These are phyloP conservation scores for Trypanosoma vivax DNA, from an alignment of 208 protist species.

Conservation along the genomic window DNA sequence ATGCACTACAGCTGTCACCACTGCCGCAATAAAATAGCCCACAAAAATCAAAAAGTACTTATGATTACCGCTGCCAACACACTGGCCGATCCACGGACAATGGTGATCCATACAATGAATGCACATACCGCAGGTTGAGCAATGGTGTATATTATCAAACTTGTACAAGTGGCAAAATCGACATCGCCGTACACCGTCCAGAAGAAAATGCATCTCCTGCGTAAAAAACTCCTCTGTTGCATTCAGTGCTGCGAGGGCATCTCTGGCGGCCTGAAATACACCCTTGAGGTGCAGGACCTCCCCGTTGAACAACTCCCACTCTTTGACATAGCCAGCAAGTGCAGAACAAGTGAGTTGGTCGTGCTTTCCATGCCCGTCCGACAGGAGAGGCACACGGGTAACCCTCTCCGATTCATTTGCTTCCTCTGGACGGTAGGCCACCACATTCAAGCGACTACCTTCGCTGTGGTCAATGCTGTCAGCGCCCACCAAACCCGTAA, in stretches of 20 bases:
- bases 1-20: neutral
- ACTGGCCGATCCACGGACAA: conserved; percentile 72
- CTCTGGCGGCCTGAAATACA: too few relatives aligned
- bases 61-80: conserved; percentile 70
- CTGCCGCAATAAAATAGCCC: conserved; percentile 14
- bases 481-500: too few relatives aligned
- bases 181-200: conserved; percentile 43
- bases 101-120: conserved; percentile 73
- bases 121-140: conserved; percentile 64
- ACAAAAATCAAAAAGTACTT: conserved; percentile 77
- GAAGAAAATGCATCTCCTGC: conserved; percentile 50
- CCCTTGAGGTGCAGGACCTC: too few relatives aligned
- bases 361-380: too few relatives aligned
- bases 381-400: too few relatives aligned
- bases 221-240: conserved; percentile 10
- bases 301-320: too few relatives aligned
- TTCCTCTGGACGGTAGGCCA: neutral
- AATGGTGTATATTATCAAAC: conserved; percentile 77
- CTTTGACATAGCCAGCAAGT: too few relatives aligned
- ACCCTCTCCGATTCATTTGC: conserved; percentile 11
- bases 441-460: neutral
- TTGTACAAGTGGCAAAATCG: conserved; percentile 63
- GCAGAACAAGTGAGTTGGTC: too few relatives aligned
- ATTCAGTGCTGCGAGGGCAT: conserved; percentile 10
- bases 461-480: neutral